Percentiles rank a stretch among this genome's conserved stretches.
These are phyloP conservation scores for Dysphania ambrosioides DNA, from an alignment of 148 eudicot genomes.

Conservation along the genomic window DNA sequence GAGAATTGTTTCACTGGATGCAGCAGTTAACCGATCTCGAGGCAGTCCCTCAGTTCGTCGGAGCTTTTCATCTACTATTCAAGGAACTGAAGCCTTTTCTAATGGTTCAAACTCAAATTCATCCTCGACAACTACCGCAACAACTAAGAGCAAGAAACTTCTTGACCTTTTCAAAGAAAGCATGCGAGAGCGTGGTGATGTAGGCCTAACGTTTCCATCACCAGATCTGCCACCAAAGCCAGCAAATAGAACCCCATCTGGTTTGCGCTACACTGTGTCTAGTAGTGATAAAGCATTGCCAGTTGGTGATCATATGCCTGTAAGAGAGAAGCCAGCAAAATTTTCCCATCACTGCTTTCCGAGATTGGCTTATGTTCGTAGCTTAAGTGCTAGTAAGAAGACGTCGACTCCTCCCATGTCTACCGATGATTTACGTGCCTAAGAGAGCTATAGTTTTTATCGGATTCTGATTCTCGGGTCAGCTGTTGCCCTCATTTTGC, in stretches of 20 bases:
- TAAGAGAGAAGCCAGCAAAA: constrained; percentile 32
- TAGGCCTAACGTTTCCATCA: constrained; percentile 9
- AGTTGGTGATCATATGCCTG: constrained; percentile 20
- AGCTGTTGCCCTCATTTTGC: neutral
- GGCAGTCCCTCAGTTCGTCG: constrained; percentile 23
- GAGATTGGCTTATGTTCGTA: constrained; percentile 43
- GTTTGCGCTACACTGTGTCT: constrained; percentile 25
- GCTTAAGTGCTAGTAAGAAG: constrained; percentile 44
- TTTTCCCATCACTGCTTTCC: constrained; percentile 60
- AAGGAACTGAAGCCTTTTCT: constrained; percentile 5
- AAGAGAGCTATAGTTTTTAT: neutral
- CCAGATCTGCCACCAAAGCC: constrained; percentile 29
- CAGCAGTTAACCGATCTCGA: constrained; percentile 25
- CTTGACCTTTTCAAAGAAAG: constrained; percentile 67
- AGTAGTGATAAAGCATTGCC: constrained; percentile 37
- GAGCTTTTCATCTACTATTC: constrained; percentile 24
- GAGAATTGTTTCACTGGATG: constrained; percentile 1
- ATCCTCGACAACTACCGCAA: constrained; percentile 28
- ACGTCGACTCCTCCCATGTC: constrained; percentile 30
- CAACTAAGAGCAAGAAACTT: constrained; percentile 42
- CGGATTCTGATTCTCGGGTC: neutral
- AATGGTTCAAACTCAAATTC: constrained; percentile 20
- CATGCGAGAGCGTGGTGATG: constrained; percentile 31
- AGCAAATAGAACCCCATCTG: constrained; percentile 31
- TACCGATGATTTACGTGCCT: constrained; percentile 18